These are phyloP conservation scores for Abortiporus biennis DNA, from an alignment of 1,284 basidiomycete genomes.

Conservation along the genomic window DNA sequence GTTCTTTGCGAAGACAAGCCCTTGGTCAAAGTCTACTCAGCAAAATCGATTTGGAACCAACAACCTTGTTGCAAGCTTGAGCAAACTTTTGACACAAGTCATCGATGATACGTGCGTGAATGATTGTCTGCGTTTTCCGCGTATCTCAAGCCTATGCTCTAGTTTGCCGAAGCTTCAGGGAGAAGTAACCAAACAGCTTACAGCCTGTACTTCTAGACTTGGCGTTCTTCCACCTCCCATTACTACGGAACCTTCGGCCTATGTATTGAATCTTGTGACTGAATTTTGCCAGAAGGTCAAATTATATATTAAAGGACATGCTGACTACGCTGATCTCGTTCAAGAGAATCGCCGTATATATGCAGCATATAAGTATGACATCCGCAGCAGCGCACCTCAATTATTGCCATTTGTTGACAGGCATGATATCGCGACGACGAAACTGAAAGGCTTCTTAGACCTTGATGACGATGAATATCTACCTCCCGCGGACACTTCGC, in stretches of 20 bases:
- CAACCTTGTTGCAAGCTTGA: conserved; percentile 48
- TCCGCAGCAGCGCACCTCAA: conserved; percentile 20
- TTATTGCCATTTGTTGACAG: conserved; percentile 9
- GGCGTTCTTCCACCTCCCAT: conserved; percentile 34
- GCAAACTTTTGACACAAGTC: conserved; percentile 41
- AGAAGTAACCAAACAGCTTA: conserved; percentile 33
- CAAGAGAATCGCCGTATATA: conserved; percentile 31
- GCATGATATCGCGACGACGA: conserved; percentile 6
- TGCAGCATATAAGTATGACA: conserved; percentile 25
- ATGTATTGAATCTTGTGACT: conserved; percentile 39
- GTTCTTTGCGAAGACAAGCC: conserved; percentile 42
- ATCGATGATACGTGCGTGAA: conserved; percentile 46
- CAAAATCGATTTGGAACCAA: conserved; percentile 47
- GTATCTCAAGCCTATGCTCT: conserved; percentile 13
- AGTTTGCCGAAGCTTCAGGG: conserved; percentile 32
- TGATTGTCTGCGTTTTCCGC: not conserved
- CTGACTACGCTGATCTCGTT: conserved; percentile 27
- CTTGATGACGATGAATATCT: conserved; percentile 2
- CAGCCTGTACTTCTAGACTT: conserved; percentile 29
- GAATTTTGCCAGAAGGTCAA: conserved; percentile 35
- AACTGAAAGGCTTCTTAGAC: not conserved
- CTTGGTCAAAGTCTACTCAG: conserved; percentile 43
- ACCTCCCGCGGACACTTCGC: not conserved
- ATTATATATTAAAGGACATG: conserved; percentile 30
- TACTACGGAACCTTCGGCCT: conserved; percentile 35